These are phyloP conservation scores for Glomus cerebriforme DNA, from an alignment of 192 early-diverging fungal species.

Conservation along the genomic window DNA sequence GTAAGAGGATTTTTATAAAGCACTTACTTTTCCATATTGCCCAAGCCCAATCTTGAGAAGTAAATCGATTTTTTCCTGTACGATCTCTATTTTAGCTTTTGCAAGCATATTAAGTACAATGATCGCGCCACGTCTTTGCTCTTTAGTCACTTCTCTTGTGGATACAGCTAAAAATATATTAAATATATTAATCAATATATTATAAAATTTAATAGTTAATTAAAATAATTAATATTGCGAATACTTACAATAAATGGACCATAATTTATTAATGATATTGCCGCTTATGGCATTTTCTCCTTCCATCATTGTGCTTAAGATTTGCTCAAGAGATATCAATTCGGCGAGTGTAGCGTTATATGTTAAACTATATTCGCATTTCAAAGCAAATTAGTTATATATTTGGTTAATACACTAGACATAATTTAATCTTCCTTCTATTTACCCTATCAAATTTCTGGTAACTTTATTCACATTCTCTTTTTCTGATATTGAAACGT, in stretches of 20 bases:
- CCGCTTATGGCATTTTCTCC: conserved; percentile 63
- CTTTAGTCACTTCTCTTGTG: conserved; percentile 63
- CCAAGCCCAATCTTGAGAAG: conserved; percentile 86
- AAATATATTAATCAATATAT: too few species aligned
- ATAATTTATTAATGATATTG: conserved; percentile 75
- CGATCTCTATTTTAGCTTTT: conserved; percentile 79
- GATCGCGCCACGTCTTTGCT: conserved; percentile 84
- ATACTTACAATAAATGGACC: conserved; percentile 72
- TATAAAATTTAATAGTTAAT: background rate
- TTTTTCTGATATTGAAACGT: conserved; percentile 49
- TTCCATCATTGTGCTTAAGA: conserved; percentile 78
- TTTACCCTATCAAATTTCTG: conserved; percentile 63
- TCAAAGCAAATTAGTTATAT: background rate
- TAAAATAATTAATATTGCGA: background rate
- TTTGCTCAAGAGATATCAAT: conserved; percentile 91
- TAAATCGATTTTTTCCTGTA: conserved; percentile 83
- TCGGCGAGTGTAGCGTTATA: conserved; percentile 87
- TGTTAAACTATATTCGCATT: conserved; percentile 64
- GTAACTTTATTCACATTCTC: conserved; percentile 69
- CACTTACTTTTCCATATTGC: conserved; percentile 67
- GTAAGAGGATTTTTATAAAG: background rate
- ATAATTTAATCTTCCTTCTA: background rate
- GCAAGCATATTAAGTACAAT: conserved; percentile 94
- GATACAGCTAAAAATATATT: conserved; percentile 25
- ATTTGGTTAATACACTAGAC: background rate